Evolutionary conservation across 2,329 filamentous ascomycete genomes (phyloP), one percentile per base, ranked within the genome.

Genomic region (Colletotrichum siamense): DNA sequence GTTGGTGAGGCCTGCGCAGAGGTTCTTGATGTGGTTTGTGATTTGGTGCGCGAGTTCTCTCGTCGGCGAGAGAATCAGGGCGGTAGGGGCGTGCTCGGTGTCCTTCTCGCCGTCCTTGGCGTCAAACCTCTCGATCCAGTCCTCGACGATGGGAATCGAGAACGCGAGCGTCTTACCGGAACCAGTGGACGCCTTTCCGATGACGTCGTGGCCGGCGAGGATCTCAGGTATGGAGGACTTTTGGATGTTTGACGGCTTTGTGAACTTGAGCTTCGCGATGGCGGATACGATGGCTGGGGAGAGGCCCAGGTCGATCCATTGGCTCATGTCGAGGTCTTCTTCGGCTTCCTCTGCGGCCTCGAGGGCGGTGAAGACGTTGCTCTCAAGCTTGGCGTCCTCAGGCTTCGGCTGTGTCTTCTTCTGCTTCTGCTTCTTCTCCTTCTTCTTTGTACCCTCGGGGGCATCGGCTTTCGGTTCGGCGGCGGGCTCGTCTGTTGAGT

Each of bases 91-190:
- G 75, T 88, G 86, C 4, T 69, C 24, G 18, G 83, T 68, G 12
- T 79, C 71, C 8, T 82, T 80, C 22, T 83, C 80, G 5, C 80
- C 80, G 5, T 84, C 81, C 49, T 26, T 63, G 16, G 32, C 68
- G 24, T 78, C 70, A 9, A 61, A 63, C 4, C 82, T 82, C 76
- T 91, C 90, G 49, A 99, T 86, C 89, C 94, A 98, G 71, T 91
- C 90, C 84, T 99, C 96, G 12, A 99, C 88, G 72, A 99, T 97
- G 0, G 97, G 97, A 77, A 99, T 96, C 2, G 94, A 95, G 84
- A 98, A 99, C 0, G 97, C 96, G 61, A 99, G 88, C 0, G 97
- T 99, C 86, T 99, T 99, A 80, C 97, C 97, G 16, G 97, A 99
- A 79, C 97, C 97, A 0, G 97, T 99, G 13, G 96, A 94, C 3